These are phyloP conservation scores for Heterobasidion irregulare DNA, from an alignment of 1,284 basidiomycete species.

Conservation along the genomic window DNA sequence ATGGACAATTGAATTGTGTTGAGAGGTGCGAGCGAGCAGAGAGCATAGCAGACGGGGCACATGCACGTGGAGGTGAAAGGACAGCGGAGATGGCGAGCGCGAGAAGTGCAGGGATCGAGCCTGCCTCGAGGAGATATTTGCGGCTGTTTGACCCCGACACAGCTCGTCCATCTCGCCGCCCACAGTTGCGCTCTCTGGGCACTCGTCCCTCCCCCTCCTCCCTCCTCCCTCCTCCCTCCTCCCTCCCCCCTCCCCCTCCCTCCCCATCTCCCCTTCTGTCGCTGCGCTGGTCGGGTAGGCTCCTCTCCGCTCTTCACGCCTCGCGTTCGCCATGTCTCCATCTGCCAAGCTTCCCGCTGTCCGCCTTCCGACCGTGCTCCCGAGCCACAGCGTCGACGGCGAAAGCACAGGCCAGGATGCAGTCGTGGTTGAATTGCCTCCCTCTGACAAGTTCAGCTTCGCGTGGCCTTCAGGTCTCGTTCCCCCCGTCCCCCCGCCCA, in stretches of 20 bases:
- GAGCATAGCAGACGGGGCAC: no score
- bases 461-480: conserved; percentile 38
- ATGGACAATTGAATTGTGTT: no score
- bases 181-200: neutral
- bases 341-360: conserved; percentile 23
- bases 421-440: conserved; percentile 30
- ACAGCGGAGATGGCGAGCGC: no score
- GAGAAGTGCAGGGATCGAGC: no score
- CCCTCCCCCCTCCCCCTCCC: no score
- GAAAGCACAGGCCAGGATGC: conserved; percentile 22
- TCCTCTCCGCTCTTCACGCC: no score
- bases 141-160: conserved; percentile 1
- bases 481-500: conserved; percentile 23
- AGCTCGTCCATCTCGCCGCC: neutral
- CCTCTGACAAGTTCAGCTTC: conserved; percentile 39
- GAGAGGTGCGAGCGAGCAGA: no score
- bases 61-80: no score
- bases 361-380: conserved; percentile 25
- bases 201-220: neutral
- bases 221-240: neutral
- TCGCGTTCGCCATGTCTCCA: conserved; percentile 16
- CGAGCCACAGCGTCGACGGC: conserved; percentile 19
- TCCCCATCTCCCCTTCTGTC: neutral
- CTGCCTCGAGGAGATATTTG: neutral
- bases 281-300: neutral